Percentiles rank a stretch among this genome's conserved stretches.
phyloP scores from a whole-genome alignment of 192 early-diverging fungal species.

The Coemansia reversa region DNA sequence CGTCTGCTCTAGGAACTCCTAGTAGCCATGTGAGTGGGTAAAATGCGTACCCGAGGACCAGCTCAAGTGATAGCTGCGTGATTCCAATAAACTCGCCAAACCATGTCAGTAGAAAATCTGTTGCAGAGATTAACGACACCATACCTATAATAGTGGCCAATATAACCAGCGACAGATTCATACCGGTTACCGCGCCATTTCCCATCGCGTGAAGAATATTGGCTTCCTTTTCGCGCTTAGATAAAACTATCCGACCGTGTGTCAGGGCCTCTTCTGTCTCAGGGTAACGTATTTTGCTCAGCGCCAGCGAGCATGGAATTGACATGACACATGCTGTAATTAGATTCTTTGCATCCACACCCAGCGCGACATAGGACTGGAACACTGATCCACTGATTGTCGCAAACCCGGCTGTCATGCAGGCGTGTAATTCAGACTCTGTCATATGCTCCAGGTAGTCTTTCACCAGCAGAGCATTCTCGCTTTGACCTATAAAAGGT shows the following conservation, averaged over 20 bases:
- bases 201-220: conserved; percentile 79
- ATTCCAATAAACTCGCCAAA: conserved; percentile 63
- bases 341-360: conserved; percentile 63
- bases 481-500: conserved; percentile 83
- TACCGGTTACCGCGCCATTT: conserved; percentile 80
- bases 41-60: conserved; percentile 74
- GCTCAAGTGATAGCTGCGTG: conserved; percentile 58
- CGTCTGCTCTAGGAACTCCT: conserved; percentile 59
- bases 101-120: conserved; percentile 72
- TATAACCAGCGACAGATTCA: conserved; percentile 74
- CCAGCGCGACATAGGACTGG: conserved; percentile 69
- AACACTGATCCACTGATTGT: conserved; percentile 87
- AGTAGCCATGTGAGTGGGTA: conserved; percentile 70
- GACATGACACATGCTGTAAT: conserved; percentile 88
- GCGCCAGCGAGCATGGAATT: conserved; percentile 76
- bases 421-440: conserved; percentile 78
- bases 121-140: conserved; percentile 67
- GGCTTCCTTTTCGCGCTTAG: conserved; percentile 62
- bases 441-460: conserved; percentile 84
- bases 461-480: conserved; percentile 78
- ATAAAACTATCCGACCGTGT: conserved; percentile 59
- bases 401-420: conserved; percentile 85
- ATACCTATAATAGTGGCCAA: conserved; percentile 72
- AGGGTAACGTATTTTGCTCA: conserved; percentile 82
- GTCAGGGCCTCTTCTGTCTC: conserved; percentile 76